A percentile compares a stretch with the other conserved stretches of the same genome.
These are phyloP conservation scores for Dendrobium catenatum DNA, from an alignment of 106 monocot species.

Conservation along the genomic window DNA sequence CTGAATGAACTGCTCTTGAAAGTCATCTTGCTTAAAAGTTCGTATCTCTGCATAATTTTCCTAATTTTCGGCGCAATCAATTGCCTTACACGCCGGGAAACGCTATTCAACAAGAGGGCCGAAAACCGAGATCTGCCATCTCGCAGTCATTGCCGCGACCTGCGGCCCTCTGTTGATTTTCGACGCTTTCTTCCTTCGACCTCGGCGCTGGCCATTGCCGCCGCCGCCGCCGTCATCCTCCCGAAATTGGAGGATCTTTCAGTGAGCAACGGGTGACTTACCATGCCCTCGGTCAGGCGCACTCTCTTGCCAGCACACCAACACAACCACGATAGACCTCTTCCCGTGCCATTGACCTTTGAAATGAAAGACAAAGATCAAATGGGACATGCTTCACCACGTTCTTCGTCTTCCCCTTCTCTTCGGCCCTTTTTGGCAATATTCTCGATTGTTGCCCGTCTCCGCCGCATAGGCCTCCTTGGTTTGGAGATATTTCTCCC, in stretches of 20 bases:
- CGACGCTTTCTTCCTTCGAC: not conserved
- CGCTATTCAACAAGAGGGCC: no score
- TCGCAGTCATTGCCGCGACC: no score
- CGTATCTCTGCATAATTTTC: no score
- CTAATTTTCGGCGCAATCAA: no score
- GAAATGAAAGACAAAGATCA: constrained; percentile 6
- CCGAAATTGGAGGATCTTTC: not conserved
- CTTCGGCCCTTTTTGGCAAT: not conserved
- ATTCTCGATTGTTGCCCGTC: not conserved
- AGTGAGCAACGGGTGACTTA: not conserved
- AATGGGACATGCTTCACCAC: constrained; percentile 3
- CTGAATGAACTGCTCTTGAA: no score
- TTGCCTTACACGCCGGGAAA: no score
- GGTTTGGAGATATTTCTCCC: constrained; percentile 1
- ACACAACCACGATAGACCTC: not conserved
- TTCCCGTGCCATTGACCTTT: not conserved
- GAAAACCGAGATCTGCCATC: no score
- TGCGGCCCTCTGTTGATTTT: not conserved
- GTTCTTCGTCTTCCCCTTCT: not conserved
- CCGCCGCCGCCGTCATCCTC: not conserved
- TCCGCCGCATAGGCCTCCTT: constrained; percentile 7
- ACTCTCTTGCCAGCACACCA: constrained; percentile 16
- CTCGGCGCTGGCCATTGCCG: not conserved
- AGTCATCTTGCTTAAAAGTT: no score
- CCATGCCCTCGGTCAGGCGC: constrained; percentile 41